Base-by-base conservation (phyloP, 176 grass and related monocot genomes). In the Musa troglodytarum region DNA sequence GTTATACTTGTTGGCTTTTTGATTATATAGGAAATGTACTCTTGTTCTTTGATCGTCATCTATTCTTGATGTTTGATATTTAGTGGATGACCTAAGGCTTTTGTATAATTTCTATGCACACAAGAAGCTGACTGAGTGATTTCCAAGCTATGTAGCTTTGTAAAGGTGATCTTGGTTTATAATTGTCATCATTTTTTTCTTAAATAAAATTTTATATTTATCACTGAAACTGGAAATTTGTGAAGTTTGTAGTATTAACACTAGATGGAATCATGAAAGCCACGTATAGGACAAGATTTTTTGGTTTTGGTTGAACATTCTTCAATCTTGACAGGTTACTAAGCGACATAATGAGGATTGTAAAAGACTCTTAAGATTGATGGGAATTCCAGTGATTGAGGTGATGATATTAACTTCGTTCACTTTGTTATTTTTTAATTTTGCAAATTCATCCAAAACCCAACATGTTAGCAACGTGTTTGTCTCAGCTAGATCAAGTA, bases 351-450 rank as follows among this genome's bases (percentile, higher is more conserved):
- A 93, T 78, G 90, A 93, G 63, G 90, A 90, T 29, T 97, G 93
- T 77, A 90, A 90, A 81, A 82, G 72, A 53, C 72, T 90, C 49
- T 83, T 97, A 85, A 90, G 78, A 74, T 79, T 97, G 81, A 97
- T 97, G 90, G 93, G 93, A 52, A 53, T 97, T 64, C 93, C 90
- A 76, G 52, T 92, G 65, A 79, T 97, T 85, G 75, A 97, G 93
- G 90, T 96, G 81, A 53, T 24, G 26, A 63, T 50, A 21, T 70
- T 19, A 70, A 76, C 63, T 34, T 13, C 62, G 8, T 56, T 79
- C 69, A 78, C 59, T 28, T 79, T 74, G 54, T 43, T 79, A 6
- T 19, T 83, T 34, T 26, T n/a, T 66, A 1, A 10, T 52, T n/a
- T 19, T 34, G 63, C 11, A 58, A 29, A 23, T 20, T 71, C 34